phyloP scores from a whole-genome alignment of 2,329 filamentous ascomycete species.

The Pseudogymnoascus destructans region DNA sequence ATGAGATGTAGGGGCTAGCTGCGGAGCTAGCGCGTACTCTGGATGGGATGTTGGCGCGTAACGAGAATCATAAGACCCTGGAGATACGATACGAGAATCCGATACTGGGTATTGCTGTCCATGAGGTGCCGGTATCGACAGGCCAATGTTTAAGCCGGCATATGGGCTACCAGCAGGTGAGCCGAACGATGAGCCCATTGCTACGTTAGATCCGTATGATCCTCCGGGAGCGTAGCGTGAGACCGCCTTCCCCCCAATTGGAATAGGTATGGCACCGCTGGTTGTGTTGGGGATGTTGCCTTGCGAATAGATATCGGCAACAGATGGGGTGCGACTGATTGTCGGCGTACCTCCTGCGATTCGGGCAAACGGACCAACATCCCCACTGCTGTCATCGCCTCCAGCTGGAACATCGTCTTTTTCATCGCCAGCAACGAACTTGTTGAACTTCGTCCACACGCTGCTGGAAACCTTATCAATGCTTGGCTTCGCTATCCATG shows the following conservation, averaged over 20 bases:
- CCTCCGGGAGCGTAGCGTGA: slow-evolving; percentile 25
- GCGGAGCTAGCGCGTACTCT: neutral
- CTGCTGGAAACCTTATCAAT: slow-evolving; percentile 92
- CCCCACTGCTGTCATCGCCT: slow-evolving; percentile 39
- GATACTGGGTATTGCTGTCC: neutral
- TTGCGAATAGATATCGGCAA: slow-evolving; percentile 49
- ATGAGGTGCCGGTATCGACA: neutral
- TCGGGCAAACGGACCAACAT: slow-evolving; percentile 69
- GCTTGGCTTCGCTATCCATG: slow-evolving; percentile 89
- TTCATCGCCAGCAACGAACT: slow-evolving; percentile 89
- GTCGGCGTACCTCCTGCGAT: slow-evolving; percentile 65
- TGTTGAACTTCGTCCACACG: slow-evolving; percentile 87
- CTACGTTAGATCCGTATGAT: slow-evolving; percentile 13
- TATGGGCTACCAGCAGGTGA: neutral
- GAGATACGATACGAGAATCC: neutral
- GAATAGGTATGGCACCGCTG: slow-evolving; percentile 17
- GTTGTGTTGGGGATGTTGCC: slow-evolving; percentile 23
- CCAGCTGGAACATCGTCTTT: slow-evolving; percentile 49
- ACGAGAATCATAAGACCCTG: neutral
- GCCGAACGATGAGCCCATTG: neutral
- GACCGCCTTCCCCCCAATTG: slow-evolving; percentile 16
- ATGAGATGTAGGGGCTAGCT: neutral
- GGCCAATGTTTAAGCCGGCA: neutral
- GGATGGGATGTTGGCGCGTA: slow-evolving; percentile 1
- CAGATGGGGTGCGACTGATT: slow-evolving; percentile 62